Evolutionary conservation across 306 rosid genomes (phyloP), one percentile per base, ranked within the genome.

Genomic region (Lathyrus oleraceus): DNA sequence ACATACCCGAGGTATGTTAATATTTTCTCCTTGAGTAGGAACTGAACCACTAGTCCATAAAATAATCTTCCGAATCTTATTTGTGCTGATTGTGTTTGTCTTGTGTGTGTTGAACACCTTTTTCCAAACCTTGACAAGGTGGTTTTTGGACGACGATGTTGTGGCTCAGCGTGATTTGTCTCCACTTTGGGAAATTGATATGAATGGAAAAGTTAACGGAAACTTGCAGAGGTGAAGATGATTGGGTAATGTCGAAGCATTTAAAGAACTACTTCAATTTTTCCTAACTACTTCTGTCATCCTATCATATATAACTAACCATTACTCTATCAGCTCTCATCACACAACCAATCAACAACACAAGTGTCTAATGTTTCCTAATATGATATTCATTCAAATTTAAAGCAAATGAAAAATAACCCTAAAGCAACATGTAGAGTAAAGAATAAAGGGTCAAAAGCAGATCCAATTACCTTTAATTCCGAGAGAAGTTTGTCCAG

Each of bases 401-500:
- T 11, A 23, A 11, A 54, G 28, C 5, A 0, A 25, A 3, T 25
- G 28, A 25, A 25, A 25, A 25, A 25, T 3, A 25, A 12, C 5
- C 8, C 5, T 7, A 5, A 25, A 57, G 16, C 62, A 27, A 6
- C 6, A 57, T 0, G 20, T 27, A 27, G 5, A 57, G 30, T 2
- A 20, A 27, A 5, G 39, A 14, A 57, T 0, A 28, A 57, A 27
- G 5, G 36, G 16, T 54, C 0, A 23, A 0, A 54, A 54, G 36
- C 35, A 54, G 61, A 54, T 13, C 39, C 20, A 3, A 61, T 58
- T 63, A 94, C 99, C 99, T 83, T 91, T 94, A 79, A 94, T 94
- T 20, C 99, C 99, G 15, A 94, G 85, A 48, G 99, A 94, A 8
- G 97, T 94, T 82, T 94, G 99, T 62, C 97, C 97, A 36, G 99